Evolutionary conservation across 352 stramenopile genomes (phyloP).

Genomic region (Phytophthora ohioensis): DNA sequence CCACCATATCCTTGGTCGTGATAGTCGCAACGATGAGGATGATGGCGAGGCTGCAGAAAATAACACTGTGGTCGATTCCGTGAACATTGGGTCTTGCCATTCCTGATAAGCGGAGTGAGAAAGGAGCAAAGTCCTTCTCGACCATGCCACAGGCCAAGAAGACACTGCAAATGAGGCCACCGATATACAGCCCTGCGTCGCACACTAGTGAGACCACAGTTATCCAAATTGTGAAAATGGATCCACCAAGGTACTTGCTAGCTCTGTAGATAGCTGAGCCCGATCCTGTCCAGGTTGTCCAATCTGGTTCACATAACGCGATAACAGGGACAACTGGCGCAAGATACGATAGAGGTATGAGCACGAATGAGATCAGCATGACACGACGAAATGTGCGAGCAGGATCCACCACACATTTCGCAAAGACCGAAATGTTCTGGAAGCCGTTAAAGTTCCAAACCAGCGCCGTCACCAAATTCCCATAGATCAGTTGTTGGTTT

Average conservation of each 20-base stretch:
- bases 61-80: constrained; percentile 49
- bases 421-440: constrained; percentile 64
- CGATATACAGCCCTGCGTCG: constrained; percentile 57
- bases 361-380: constrained; percentile 43
- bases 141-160: constrained; percentile 69
- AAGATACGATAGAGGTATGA: constrained; percentile 62
- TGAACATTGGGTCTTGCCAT: constrained; percentile 36
- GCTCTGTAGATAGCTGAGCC: constrained; percentile 48
- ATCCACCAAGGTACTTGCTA: constrained; percentile 48
- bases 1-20: constrained; percentile 58
- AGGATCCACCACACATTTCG: constrained; percentile 49
- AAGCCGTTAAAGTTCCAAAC: constrained; percentile 70
- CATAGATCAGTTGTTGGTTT: constrained; percentile 35
- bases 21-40: constrained; percentile 68
- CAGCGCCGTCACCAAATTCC: constrained; percentile 42
- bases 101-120: constrained; percentile 50
- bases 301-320: constrained; percentile 50
- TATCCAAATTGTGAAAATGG: constrained; percentile 40
- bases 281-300: constrained; percentile 48
- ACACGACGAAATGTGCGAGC: constrained; percentile 50
- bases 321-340: constrained; percentile 46
- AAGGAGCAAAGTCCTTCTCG: constrained; percentile 55
- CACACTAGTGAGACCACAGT: constrained; percentile 45
- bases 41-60: constrained; percentile 65
- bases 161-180: constrained; percentile 51